Percentiles rank a stretch among this genome's conserved stretches.
Conservation (phyloP, 257 asterid species). For the Voacanga thouarsii region DNA sequence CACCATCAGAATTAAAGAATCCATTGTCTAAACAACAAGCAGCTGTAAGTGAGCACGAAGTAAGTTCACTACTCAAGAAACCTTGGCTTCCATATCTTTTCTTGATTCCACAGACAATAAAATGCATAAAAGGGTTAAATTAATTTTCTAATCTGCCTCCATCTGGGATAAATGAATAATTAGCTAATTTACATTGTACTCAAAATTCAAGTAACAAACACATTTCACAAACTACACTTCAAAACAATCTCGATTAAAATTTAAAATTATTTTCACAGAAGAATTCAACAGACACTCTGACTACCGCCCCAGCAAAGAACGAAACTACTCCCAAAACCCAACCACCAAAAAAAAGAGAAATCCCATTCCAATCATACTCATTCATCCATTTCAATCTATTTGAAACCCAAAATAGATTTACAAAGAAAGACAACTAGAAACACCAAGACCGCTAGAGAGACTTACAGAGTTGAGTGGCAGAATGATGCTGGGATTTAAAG, state of each 20-base stretch:
- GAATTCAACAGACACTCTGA: neutral
- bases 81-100: neutral
- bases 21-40: neutral
- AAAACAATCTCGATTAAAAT: neutral
- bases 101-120: neutral
- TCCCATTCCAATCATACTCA: neutral
- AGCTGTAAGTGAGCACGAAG: neutral
- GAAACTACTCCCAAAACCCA: neutral
- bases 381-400: neutral
- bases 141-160: neutral
- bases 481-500: conserved; percentile 53
- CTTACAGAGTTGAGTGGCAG: conserved; percentile 45
- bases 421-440: neutral
- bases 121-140: neutral
- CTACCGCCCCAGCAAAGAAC: neutral
- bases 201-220: neutral
- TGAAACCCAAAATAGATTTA: neutral
- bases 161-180: neutral
- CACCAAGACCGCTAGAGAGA: neutral
- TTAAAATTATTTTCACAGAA: neutral
- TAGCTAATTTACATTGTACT: neutral
- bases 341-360: neutral
- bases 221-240: neutral
- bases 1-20: neutral
- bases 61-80: neutral